Evolutionary conservation across 1,284 basidiomycete genomes (phyloP).

Genomic region (Athelia sp.): DNA sequence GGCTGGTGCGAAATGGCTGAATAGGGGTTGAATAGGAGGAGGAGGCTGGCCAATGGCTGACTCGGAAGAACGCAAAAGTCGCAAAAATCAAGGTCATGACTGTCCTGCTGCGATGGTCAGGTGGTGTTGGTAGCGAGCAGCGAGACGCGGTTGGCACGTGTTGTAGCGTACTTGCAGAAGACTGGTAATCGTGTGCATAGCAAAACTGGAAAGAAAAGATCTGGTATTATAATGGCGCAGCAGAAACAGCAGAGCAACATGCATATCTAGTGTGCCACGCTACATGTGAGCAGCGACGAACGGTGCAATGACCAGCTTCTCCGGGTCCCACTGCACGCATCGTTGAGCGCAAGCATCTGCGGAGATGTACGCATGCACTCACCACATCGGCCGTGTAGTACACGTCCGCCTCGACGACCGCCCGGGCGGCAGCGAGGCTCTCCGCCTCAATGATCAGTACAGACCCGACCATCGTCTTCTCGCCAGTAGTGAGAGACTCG

Average conservation of each 20-base stretch:
- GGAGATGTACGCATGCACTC: constrained; percentile 19
- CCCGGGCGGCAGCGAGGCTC: constrained; percentile 41
- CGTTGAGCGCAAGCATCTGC: constrained; percentile 2
- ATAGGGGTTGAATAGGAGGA: no score
- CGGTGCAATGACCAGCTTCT: constrained; percentile 37
- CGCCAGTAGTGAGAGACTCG: constrained; percentile 28
- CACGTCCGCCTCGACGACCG: constrained; percentile 44
- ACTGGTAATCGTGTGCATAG: no score
- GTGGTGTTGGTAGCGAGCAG: no score
- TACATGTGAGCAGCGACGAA: constrained; percentile 26
- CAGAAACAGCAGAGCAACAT: neutral
- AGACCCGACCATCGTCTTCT: constrained; percentile 45
- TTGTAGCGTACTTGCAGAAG: no score
- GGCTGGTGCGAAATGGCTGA: no score
- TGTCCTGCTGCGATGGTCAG: no score
- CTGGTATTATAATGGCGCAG: no score
- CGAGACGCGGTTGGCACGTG: no score
- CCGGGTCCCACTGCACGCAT: constrained; percentile 29
- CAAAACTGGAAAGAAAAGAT: no score
- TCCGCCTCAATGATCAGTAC: constrained; percentile 43
- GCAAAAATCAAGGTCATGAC: no score
- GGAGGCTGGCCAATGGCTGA: no score
- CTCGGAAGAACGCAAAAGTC: no score
- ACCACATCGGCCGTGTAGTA: constrained; percentile 55
- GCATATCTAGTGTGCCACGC: neutral